phyloP scores from a whole-genome alignment of 2,329 filamentous ascomycete species.

The Scedosporium boydii region DNA sequence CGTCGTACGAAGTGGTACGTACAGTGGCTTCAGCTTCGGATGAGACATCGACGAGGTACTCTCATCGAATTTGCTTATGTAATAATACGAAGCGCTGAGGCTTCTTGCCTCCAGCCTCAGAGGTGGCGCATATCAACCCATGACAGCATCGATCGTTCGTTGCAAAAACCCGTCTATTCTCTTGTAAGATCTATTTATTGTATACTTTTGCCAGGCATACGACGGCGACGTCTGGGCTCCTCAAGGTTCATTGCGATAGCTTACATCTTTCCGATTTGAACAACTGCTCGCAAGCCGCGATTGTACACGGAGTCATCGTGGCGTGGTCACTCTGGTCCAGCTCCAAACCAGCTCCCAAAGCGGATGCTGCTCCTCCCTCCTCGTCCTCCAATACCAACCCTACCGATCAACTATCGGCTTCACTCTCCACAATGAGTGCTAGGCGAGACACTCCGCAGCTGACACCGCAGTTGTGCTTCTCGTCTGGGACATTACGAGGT shows the following conservation, averaged over 20 bases:
- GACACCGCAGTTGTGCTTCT: constrained; percentile 72
- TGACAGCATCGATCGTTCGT: too few relatives aligned
- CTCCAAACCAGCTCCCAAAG: neutral
- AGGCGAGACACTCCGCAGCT: constrained; percentile 22
- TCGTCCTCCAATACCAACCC: neutral
- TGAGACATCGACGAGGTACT: too few relatives aligned
- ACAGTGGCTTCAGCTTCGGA: too few relatives aligned
- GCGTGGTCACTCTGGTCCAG: constrained; percentile 5
- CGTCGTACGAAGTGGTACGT: too few relatives aligned
- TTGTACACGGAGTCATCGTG: neutral
- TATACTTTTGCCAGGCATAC: too few relatives aligned
- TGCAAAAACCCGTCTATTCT: too few relatives aligned
- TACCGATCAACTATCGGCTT: neutral
- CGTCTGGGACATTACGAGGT: constrained; percentile 60
- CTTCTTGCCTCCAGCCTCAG: too few relatives aligned
- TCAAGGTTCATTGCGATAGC: neutral
- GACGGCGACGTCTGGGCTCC: too few relatives aligned
- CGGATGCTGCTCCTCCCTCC: neutral
- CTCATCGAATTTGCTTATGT: too few relatives aligned
- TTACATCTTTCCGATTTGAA: neutral
- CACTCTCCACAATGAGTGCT: neutral
- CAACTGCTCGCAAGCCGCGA: neutral
- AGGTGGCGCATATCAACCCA: too few relatives aligned
- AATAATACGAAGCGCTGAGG: too few relatives aligned
- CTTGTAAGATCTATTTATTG: too few relatives aligned